Percentiles rank a stretch among this genome's conserved stretches.
These are phyloP conservation scores for Cryptococcus sp. DNA, from an alignment of 1,284 basidiomycete species.

Conservation along the genomic window DNA sequence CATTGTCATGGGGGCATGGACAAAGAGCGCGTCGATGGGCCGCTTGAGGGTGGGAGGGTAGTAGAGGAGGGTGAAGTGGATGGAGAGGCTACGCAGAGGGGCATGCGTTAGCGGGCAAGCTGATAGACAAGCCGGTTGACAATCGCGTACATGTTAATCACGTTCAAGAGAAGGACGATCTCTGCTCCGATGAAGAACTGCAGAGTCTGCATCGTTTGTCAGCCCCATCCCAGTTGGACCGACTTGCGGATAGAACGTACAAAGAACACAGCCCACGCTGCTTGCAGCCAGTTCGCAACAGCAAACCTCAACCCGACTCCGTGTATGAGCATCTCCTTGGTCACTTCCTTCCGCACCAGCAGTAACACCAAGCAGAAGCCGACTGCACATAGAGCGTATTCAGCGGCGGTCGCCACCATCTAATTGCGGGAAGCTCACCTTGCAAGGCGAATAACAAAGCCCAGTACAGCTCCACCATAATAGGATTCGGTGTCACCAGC, in stretches of 20 bases:
- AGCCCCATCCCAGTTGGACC: background rate
- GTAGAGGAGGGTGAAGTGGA: constrained; percentile 43
- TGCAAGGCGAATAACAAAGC: constrained; percentile 48
- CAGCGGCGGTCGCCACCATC: background rate
- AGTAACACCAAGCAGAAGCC: constrained; percentile 77
- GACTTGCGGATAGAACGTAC: constrained; percentile 52
- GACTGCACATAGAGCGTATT: constrained; percentile 52
- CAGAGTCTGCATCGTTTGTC: constrained; percentile 31
- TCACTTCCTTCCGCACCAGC: constrained; percentile 66
- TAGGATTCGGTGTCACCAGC: constrained; percentile 65
- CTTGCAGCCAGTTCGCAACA: constrained; percentile 75
- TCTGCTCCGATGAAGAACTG: constrained; percentile 47
- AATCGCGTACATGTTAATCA: constrained; percentile 42
- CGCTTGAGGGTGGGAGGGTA: constrained; percentile 45
- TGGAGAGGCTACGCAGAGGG: constrained; percentile 32
- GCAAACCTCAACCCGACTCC: constrained; percentile 76
- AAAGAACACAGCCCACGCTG: constrained; percentile 76
- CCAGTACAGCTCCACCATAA: constrained; percentile 66
- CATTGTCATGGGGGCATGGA: constrained; percentile 54
- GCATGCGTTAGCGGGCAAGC: background rate
- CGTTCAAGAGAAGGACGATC: constrained; percentile 43
- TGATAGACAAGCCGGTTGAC: background rate
- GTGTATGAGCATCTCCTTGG: constrained; percentile 69
- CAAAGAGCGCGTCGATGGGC: constrained; percentile 54
- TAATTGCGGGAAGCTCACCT: constrained; percentile 15